Evolutionary conservation across 805 yeast species (phyloP).

Genomic region (Ogataea zsoltii): DNA sequence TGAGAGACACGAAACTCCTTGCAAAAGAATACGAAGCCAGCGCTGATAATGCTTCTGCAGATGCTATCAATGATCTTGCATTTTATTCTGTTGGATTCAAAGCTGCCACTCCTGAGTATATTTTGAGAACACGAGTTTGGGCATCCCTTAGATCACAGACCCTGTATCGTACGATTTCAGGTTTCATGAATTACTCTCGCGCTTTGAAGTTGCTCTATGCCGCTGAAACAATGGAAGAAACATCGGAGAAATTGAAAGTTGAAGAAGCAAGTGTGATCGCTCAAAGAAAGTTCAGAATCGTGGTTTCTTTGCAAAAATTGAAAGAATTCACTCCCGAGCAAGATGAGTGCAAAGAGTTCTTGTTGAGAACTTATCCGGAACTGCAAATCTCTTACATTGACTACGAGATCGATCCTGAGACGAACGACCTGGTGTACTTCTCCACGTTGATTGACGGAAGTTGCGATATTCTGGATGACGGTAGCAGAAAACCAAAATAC

Average conservation of each 20-base stretch:
- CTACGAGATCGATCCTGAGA: conserved; percentile 45
- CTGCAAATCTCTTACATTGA: conserved; percentile 64
- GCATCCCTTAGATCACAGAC: conserved; percentile 84
- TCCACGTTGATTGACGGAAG: conserved; percentile 73
- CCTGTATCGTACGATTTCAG: conserved; percentile 75
- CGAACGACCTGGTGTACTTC: conserved; percentile 49
- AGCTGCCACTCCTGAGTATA: conserved; percentile 60
- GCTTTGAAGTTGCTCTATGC: conserved; percentile 69
- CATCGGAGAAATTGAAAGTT: conserved; percentile 37
- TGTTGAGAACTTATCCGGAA: conserved; percentile 66
- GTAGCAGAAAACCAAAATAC: conserved; percentile 61
- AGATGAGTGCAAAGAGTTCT: conserved; percentile 56
- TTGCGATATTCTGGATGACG: conserved; percentile 59
- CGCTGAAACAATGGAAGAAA: conserved; percentile 45
- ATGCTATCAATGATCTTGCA: conserved; percentile 54
- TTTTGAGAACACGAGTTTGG: conserved; percentile 79
- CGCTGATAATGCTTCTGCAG: conserved; percentile 15
- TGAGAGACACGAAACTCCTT: conserved; percentile 53
- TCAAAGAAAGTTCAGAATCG: conserved; percentile 60
- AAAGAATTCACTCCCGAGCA: conserved; percentile 55
- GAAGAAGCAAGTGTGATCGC: conserved; percentile 56
- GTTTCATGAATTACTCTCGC: conserved; percentile 74
- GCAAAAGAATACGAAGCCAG: conserved; percentile 43
- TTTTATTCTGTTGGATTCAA: conserved; percentile 71
- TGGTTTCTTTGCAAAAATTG: conserved; percentile 66